These are phyloP conservation scores for Lactarius pseudohatsudake DNA, from an alignment of 768 basidiomycete genomes.

Conservation along the genomic window DNA sequence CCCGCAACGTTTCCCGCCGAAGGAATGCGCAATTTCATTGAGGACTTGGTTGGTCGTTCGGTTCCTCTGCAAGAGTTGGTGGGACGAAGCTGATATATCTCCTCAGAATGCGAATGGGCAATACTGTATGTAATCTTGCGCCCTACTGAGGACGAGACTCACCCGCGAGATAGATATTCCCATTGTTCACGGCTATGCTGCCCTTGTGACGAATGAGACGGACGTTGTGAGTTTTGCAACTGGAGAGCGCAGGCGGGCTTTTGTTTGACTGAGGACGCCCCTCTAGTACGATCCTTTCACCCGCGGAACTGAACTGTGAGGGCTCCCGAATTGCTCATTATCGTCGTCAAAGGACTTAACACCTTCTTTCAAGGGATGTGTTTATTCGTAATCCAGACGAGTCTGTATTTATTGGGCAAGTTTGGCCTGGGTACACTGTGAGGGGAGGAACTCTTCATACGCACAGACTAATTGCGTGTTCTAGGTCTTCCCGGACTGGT, in stretches of 20 bases:
- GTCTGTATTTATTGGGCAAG: slow-evolving; percentile 68
- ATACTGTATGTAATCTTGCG: slow-evolving; percentile 38
- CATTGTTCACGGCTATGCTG: slow-evolving; percentile 65
- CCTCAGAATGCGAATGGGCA: slow-evolving; percentile 47
- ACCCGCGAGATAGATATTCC: slow-evolving; percentile 51
- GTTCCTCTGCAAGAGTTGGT: not conserved
- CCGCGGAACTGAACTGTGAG: slow-evolving; percentile 57
- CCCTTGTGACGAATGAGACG: slow-evolving; percentile 54
- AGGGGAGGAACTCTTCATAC: slow-evolving; percentile 21
- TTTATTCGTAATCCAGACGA: slow-evolving; percentile 78
- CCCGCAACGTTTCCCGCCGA: slow-evolving; percentile 59
- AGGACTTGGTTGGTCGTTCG: slow-evolving; percentile 48
- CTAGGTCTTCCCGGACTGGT: slow-evolving; percentile 64
- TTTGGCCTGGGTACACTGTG: slow-evolving; percentile 77
- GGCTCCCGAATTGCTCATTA: slow-evolving; percentile 6
- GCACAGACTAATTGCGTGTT: not conserved
- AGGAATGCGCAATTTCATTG: slow-evolving; percentile 54
- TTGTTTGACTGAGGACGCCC: not conserved
- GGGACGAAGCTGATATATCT: not conserved
- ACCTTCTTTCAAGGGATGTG: slow-evolving; percentile 45
- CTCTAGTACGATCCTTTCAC: slow-evolving; percentile 66
- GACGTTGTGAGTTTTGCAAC: slow-evolving; percentile 51
- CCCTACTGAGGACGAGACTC: not conserved
- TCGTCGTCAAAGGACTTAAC: not conserved
- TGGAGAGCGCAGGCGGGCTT: not conserved